These are phyloP conservation scores for Coriaria nepalensis DNA, from an alignment of 306 rosid species.

Conservation along the genomic window DNA sequence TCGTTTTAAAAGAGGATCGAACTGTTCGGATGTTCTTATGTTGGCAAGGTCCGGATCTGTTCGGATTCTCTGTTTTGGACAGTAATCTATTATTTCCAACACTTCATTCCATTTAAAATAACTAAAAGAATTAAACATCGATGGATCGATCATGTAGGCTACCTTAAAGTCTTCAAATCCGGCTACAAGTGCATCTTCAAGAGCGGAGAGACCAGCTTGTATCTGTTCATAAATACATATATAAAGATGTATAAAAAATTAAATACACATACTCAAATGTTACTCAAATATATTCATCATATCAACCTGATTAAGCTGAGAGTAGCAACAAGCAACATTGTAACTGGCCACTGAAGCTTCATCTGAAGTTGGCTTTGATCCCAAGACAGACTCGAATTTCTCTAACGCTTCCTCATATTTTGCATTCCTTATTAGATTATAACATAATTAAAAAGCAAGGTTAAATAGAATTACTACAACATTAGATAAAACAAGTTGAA, in stretches of 20 bases:
- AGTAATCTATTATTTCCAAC: constrained; percentile 14
- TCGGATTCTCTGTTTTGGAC: constrained; percentile 62
- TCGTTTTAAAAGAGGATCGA: constrained; percentile 54
- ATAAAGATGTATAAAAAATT: not conserved
- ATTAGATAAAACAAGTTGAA: constrained; percentile 6
- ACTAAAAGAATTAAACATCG: not conserved
- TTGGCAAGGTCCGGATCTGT: constrained; percentile 80
- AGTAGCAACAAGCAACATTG: constrained; percentile 91
- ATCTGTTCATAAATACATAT: constrained; percentile 23
- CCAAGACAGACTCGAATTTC: constrained; percentile 81
- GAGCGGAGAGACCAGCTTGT: constrained; percentile 90
- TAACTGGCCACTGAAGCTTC: constrained; percentile 86
- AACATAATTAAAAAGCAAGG: constrained; percentile 3
- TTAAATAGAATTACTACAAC: too few relatives aligned
- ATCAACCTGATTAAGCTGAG: constrained; percentile 79
- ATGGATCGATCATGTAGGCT: constrained; percentile 3
- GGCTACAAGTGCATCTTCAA: constrained; percentile 66
- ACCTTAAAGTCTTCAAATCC: constrained; percentile 99
- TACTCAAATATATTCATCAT: constrained; percentile 2
- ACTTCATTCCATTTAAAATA: not conserved
- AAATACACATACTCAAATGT: too few relatives aligned
- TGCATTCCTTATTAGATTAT: constrained; percentile 30
- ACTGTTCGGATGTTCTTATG: constrained; percentile 42
- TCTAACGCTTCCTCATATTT: constrained; percentile 85
- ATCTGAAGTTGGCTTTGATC: constrained; percentile 56